These are phyloP conservation scores for Thuidium tamariscinum DNA, from an alignment of 225 moss, liverwort and hornwort species.

Conservation along the genomic window DNA sequence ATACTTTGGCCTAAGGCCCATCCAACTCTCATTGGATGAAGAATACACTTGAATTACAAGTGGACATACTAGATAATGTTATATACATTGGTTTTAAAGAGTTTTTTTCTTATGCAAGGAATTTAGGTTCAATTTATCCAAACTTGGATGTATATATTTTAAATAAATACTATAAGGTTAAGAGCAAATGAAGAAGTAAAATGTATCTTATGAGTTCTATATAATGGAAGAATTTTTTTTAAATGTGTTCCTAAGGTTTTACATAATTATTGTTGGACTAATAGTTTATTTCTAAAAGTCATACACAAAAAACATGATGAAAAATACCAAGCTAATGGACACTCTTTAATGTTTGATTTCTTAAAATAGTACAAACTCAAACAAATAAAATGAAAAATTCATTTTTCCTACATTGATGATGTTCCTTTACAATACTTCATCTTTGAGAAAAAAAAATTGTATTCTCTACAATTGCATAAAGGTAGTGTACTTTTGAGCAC, in stretches of 20 bases:
- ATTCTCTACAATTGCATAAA: too few species aligned
- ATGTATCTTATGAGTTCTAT: not conserved
- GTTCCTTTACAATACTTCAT: too few species aligned
- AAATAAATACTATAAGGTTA: not conserved
- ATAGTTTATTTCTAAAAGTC: too few species aligned
- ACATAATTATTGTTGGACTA: not conserved
- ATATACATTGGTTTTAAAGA: accelerated
- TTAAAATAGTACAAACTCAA: too few species aligned
- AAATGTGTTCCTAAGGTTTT: not conserved
- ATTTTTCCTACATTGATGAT: too few species aligned
- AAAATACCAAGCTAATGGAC: too few species aligned
- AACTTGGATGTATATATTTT: not conserved
- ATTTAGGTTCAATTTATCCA: not conserved
- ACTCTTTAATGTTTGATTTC: too few species aligned
- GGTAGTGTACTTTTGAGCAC: too few species aligned
- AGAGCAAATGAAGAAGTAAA: not conserved
- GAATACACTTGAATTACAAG: accelerated
- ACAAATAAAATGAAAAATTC: too few species aligned
- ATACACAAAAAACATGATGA: too few species aligned
- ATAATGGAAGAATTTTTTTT: not conserved
- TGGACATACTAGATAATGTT: not conserved
- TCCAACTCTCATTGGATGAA: accelerated
- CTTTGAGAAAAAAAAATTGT: too few species aligned
- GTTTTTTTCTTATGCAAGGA: accelerated
- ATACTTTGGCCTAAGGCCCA: not conserved